A percentile compares a stretch with the other conserved stretches of the same genome.
phyloP scores from a whole-genome alignment of 768 basidiomycete species.

The Suillus occidentalis region DNA sequence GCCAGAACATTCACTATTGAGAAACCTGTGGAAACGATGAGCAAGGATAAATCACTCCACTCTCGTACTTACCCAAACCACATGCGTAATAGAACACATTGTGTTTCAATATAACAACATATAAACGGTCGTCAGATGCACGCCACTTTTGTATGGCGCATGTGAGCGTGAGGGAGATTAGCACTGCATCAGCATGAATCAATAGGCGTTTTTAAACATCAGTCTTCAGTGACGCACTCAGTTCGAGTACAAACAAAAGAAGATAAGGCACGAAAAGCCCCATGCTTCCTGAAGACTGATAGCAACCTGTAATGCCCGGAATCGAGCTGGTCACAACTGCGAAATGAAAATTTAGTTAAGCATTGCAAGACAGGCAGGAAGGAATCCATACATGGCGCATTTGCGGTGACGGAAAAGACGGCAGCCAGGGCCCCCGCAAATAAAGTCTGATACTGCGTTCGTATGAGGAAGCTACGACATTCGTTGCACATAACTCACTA shows the following conservation, averaged over 20 bases:
- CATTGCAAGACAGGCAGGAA: background rate
- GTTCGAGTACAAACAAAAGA: constrained; percentile 7
- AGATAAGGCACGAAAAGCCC: constrained; percentile 6
- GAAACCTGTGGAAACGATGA: background rate
- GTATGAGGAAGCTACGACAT: background rate
- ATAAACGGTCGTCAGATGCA: background rate
- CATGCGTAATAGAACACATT: constrained; percentile 10
- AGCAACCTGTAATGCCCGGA: constrained; percentile 5
- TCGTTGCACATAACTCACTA: background rate
- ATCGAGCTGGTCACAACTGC: background rate
- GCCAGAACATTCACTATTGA: constrained; percentile 6
- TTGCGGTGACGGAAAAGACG: background rate
- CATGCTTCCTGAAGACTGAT: background rate
- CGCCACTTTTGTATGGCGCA: constrained; percentile 6
- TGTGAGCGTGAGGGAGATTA: constrained; percentile 7
- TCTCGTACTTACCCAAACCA: constrained; percentile 6
- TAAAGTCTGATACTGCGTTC: background rate
- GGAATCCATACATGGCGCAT: background rate
- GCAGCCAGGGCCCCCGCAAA: background rate
- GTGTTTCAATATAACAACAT: constrained; percentile 6
- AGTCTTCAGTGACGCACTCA: background rate
- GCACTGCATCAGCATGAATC: background rate
- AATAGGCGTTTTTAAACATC: background rate
- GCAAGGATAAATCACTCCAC: too few species aligned
- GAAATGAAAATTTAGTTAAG: background rate